These are phyloP conservation scores for Hsuehochloa calcarea DNA, from an alignment of 176 grass and related monocot genomes.

Conservation along the genomic window DNA sequence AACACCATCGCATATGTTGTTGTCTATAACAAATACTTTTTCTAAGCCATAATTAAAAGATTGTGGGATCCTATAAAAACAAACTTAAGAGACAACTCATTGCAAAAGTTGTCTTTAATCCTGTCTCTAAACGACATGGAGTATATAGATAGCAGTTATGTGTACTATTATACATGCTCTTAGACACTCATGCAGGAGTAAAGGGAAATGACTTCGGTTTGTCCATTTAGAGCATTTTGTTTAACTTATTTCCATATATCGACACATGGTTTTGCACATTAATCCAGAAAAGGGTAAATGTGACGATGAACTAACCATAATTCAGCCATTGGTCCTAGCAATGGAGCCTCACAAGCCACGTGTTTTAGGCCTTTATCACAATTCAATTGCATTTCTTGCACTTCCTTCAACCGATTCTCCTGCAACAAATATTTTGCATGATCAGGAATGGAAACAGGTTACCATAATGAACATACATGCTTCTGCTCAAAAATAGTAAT, in stretches of 20 bases:
- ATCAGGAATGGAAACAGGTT: background rate
- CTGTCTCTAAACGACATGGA: too few relatives aligned
- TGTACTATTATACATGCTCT: too few relatives aligned
- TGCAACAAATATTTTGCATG: conserved; percentile 31
- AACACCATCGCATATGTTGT: too few relatives aligned
- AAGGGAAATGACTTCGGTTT: background rate
- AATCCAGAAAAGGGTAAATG: background rate
- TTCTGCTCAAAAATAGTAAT: background rate
- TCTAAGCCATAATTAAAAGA: too few relatives aligned
- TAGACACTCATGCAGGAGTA: background rate
- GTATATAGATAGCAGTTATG: too few relatives aligned
- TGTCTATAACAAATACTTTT: too few relatives aligned
- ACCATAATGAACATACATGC: background rate
- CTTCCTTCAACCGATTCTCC: conserved; percentile 92
- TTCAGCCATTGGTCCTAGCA: conserved; percentile 49
- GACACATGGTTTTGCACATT: background rate
- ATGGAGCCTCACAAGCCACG: conserved; percentile 39
- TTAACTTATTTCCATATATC: background rate
- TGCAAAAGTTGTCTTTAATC: too few relatives aligned
- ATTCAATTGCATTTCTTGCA: conserved; percentile 80
- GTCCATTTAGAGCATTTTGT: background rate
- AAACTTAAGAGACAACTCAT: too few relatives aligned
- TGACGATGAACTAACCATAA: conserved; percentile 43
- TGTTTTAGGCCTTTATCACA: conserved; percentile 84
- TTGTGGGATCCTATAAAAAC: too few relatives aligned